Conservation (phyloP, 768 basidiomycete genomes). For the Pleurotus pulmonarius region DNA sequence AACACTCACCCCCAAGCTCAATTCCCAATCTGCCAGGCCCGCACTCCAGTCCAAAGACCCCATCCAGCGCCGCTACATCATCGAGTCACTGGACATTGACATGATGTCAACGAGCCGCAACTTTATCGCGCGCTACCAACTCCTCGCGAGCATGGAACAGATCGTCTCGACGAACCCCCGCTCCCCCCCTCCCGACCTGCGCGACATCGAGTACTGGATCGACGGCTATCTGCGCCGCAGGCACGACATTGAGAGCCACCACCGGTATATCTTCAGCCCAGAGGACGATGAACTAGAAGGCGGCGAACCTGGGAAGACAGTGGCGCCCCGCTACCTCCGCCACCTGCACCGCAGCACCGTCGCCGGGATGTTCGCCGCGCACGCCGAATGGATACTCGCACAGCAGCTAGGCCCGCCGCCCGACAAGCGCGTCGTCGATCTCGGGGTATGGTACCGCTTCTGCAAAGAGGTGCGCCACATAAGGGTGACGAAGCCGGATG, state of each 20-base stretch:
- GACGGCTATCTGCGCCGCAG: slow-evolving; percentile 32
- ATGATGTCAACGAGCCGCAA: slow-evolving; percentile 39
- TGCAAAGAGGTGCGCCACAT: slow-evolving; percentile 17
- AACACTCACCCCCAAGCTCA: neutral
- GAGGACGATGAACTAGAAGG: no score
- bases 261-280: slow-evolving; percentile 32
- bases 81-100: slow-evolving; percentile 41
- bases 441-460: slow-evolving; percentile 46
- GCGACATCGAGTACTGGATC: slow-evolving; percentile 50
- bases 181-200: slow-evolving; percentile 27
- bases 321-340: slow-evolving; percentile 36
- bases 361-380: slow-evolving; percentile 46
- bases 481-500: neutral
- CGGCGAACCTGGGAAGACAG: no score
- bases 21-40: neutral
- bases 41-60: no score
- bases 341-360: slow-evolving; percentile 49
- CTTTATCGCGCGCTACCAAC: slow-evolving; percentile 50
- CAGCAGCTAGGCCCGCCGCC: slow-evolving; percentile 33
- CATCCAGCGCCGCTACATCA: slow-evolving; percentile 34
- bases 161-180: slow-evolving; percentile 32
- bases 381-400: slow-evolving; percentile 57
- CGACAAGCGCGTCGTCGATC: slow-evolving; percentile 31
- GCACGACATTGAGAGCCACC: slow-evolving; percentile 19
- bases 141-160: slow-evolving; percentile 41